These are phyloP conservation scores for Capsicum baccatum DNA, from an alignment of 257 asterid species.

Conservation along the genomic window DNA sequence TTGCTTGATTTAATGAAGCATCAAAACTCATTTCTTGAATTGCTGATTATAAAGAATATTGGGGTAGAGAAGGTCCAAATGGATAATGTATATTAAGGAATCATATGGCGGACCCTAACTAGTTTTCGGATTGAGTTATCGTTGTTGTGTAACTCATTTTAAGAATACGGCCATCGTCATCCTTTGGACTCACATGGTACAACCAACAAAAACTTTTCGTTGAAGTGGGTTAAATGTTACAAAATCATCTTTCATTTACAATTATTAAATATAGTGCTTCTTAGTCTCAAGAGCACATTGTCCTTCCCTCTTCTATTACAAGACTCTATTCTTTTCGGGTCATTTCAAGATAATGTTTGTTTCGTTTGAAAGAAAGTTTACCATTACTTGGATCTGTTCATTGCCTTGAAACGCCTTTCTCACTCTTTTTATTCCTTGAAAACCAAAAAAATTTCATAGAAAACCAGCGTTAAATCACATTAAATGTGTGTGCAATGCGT, in stretches of 20 bases:
- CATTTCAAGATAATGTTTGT: constrained; percentile 3
- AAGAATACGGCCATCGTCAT: background rate
- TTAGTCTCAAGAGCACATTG: background rate
- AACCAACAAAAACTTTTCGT: background rate
- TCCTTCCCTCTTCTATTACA: background rate
- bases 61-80: background rate
- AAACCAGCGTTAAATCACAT: background rate
- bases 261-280: background rate
- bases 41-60: background rate
- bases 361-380: background rate
- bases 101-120: background rate
- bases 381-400: background rate
- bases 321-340: background rate
- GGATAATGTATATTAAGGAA: background rate
- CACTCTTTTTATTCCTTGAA: constrained; percentile 1
- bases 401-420: background rate
- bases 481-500: background rate
- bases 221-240: background rate
- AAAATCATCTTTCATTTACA: background rate
- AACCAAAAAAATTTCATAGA: background rate
- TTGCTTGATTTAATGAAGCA: background rate
- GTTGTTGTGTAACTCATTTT: background rate
- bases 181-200: background rate
- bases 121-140: background rate
- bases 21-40: background rate